Conservation (phyloP, 768 basidiomycete species). For the Suillus ampliporus region DNA sequence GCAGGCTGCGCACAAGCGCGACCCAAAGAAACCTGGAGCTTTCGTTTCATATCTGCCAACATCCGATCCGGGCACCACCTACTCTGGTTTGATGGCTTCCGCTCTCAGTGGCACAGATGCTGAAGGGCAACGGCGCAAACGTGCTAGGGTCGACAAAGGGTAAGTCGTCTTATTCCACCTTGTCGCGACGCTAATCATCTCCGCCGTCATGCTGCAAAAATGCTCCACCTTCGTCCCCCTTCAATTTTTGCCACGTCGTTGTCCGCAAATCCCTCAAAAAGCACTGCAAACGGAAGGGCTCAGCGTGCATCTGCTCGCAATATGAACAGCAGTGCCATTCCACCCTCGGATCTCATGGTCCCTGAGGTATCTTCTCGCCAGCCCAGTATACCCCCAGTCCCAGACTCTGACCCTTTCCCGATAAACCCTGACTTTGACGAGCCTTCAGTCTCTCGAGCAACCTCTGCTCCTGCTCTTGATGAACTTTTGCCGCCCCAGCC, state of each 20-base stretch:
- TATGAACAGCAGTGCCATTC: constrained; percentile 50
- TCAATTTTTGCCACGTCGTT: constrained; percentile 16
- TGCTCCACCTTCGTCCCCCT: constrained; percentile 34
- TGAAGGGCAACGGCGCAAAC: constrained; percentile 73
- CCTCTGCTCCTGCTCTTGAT: constrained; percentile 47
- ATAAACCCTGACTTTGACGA: constrained; percentile 65
- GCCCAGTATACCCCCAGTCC: constrained; percentile 45
- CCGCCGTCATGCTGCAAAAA: constrained; percentile 21
- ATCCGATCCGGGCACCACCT: constrained; percentile 88
- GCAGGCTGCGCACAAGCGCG: constrained; percentile 75
- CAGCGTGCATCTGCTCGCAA: constrained; percentile 75
- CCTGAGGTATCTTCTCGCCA: constrained; percentile 47
- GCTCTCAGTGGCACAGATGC: constrained; percentile 61
- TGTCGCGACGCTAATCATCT: constrained; percentile 18
- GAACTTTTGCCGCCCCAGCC: constrained; percentile 22
- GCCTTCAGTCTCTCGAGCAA: constrained; percentile 64
- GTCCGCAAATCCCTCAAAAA: constrained; percentile 32
- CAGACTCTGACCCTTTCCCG: constrained; percentile 57
- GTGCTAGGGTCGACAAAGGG: constrained; percentile 76
- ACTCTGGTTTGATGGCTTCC: constrained; percentile 75
- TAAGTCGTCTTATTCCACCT: constrained; percentile 46
- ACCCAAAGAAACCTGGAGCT: constrained; percentile 76
- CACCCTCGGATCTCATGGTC: constrained; percentile 43
- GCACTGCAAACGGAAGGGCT: constrained; percentile 67
- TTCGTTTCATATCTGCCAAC: constrained; percentile 81